phyloP scores from a whole-genome alignment of 768 basidiomycete genomes.

The Hericium erinaceus region DNA sequence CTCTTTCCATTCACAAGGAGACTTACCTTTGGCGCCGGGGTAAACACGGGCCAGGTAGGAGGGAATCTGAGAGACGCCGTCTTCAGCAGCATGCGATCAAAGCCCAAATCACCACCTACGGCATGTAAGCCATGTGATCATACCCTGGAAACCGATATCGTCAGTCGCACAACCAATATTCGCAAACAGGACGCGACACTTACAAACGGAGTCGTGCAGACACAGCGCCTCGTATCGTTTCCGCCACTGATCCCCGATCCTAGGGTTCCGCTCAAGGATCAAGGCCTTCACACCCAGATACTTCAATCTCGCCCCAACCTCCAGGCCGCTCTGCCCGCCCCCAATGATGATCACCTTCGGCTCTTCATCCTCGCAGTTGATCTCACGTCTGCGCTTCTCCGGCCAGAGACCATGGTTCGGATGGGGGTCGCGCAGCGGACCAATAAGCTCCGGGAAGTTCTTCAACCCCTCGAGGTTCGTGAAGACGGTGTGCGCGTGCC shows the following conservation, averaged over 20 bases:
- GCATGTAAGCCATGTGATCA: conserved; percentile 43
- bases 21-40: conserved; percentile 22
- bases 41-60: conserved; percentile 22
- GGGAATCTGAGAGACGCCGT: conserved; percentile 19
- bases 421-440: conserved; percentile 22
- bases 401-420: conserved; percentile 35
- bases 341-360: conserved; percentile 46
- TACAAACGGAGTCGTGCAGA: conserved; percentile 60
- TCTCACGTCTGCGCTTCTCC: conserved; percentile 26
- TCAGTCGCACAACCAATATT: neutral
- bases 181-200: conserved; percentile 21
- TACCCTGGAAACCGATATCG: conserved; percentile 27
- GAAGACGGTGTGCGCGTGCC: conserved; percentile 40
- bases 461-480: conserved; percentile 44
- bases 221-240: conserved; percentile 58
- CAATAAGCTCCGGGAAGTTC: conserved; percentile 34
- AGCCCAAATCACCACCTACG: conserved; percentile 3
- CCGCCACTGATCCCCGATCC: conserved; percentile 60
- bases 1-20: too few relatives aligned
- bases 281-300: conserved; percentile 37
- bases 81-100: too few relatives aligned
- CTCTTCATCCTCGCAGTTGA: conserved; percentile 32
- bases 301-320: conserved; percentile 51
- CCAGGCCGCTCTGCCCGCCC: conserved; percentile 45
- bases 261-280: conserved; percentile 51